phyloP scores from a whole-genome alignment of 805 yeast genomes.

The Ogataea zsoltii region DNA sequence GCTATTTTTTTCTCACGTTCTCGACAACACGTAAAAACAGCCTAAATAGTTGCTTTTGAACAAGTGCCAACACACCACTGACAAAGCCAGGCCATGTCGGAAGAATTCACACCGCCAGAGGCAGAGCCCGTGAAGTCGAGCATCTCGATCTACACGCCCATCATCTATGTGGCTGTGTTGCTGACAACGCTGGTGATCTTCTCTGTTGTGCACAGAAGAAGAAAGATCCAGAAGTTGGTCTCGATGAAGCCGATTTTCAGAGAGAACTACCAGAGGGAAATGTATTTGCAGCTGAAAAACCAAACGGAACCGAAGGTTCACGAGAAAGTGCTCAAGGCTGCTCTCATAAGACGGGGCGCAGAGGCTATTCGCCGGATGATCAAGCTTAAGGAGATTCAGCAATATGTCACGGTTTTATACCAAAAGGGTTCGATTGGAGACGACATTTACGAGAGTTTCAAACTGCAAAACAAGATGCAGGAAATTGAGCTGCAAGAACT shows the following conservation, averaged over 20 bases:
- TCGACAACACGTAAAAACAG: background rate
- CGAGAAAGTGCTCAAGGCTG: constrained; percentile 51
- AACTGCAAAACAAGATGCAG: constrained; percentile 72
- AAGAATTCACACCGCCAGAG: constrained; percentile 15
- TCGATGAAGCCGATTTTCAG: constrained; percentile 72
- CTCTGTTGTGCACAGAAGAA: constrained; percentile 64
- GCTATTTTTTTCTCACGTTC: background rate
- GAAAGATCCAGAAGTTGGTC: constrained; percentile 53
- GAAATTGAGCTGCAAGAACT: constrained; percentile 80
- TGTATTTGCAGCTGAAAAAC: constrained; percentile 60
- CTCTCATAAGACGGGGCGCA: constrained; percentile 62
- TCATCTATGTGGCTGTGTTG: constrained; percentile 71
- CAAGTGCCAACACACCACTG: no score
- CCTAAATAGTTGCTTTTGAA: no score
- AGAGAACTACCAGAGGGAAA: constrained; percentile 62
- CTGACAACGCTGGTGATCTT: constrained; percentile 67
- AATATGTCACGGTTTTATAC: constrained; percentile 67
- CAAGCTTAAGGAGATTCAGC: constrained; percentile 77
- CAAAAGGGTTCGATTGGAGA: constrained; percentile 92
- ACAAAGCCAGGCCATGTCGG: constrained; percentile 10
- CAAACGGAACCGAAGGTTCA: constrained; percentile 62
- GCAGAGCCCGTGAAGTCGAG: constrained; percentile 32
- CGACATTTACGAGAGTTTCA: constrained; percentile 77
- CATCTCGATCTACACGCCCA: constrained; percentile 68
- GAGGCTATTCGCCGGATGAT: constrained; percentile 85